phyloP scores from a whole-genome alignment of 192 early-diverging fungal species.

The Pecoramyces ruminantium region DNA sequence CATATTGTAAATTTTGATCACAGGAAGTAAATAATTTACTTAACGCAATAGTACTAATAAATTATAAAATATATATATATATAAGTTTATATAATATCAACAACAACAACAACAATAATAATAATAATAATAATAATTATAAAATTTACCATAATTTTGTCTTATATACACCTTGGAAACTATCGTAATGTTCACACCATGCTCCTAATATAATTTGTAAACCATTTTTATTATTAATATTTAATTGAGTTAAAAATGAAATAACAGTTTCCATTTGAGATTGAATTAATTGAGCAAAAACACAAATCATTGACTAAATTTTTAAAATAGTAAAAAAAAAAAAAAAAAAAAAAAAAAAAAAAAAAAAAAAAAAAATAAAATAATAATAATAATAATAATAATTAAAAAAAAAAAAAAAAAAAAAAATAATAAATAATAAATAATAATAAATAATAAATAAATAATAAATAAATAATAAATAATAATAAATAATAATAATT shows the following conservation, averaged over 20 bases:
- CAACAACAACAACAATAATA: no score
- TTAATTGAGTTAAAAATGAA: conserved; percentile 43
- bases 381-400: no score
- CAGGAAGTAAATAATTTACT: conserved; percentile 45
- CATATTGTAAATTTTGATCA: conserved; percentile 42
- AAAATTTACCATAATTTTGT: conserved; percentile 53
- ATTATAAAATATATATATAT: background rate
- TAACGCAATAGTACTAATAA: conserved; percentile 51
- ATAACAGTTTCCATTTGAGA: conserved; percentile 47
- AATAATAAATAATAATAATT: no score
- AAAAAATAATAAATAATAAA: no score
- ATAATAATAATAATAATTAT: no score
- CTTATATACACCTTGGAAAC: conserved; percentile 66
- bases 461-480: no score
- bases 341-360: no score
- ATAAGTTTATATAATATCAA: background rate
- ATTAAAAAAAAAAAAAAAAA: no score
- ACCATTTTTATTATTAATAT: conserved; percentile 45
- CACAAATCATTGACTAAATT: conserved; percentile 51
- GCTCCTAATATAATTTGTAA: conserved; percentile 53
- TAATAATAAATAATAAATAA: no score
- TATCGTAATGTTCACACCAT: conserved; percentile 73
- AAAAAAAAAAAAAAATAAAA: no score
- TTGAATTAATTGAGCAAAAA: conserved; percentile 71
- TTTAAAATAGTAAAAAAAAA: no score